Evolutionary conservation across 345 rosid species (phyloP).

Genomic region (Melaleuca quinquenervia): DNA sequence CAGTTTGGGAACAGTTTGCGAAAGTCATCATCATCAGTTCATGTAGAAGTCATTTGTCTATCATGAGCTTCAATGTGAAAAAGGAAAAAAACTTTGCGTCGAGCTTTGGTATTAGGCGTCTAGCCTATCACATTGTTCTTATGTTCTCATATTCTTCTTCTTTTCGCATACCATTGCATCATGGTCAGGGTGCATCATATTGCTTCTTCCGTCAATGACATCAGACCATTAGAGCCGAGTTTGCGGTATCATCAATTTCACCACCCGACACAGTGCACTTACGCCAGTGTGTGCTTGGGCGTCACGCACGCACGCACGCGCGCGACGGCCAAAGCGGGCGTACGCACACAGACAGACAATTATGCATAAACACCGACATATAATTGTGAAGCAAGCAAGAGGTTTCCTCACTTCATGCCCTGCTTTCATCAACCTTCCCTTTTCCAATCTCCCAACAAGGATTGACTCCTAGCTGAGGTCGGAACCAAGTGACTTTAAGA

Average conservation of each 20-base stretch:
- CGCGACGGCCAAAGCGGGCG: not conserved
- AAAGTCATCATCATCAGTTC: not conserved
- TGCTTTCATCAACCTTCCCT: not conserved
- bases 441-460: not conserved
- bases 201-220: not conserved
- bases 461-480: not conserved
- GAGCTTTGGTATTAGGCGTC: not conserved
- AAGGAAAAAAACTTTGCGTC: not conserved
- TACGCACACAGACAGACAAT: not conserved
- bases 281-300: not conserved
- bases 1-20: not conserved
- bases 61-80: not conserved
- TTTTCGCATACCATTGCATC: not conserved
- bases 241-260: not conserved
- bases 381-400: not conserved
- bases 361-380: not conserved
- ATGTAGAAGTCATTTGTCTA: not conserved
- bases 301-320: not conserved
- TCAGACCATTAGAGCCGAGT: not conserved
- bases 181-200: not conserved
- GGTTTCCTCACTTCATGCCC: not conserved
- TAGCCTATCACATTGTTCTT: not conserved
- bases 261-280: not conserved
- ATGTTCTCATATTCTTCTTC: not conserved
- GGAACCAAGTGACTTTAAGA: not conserved